Base-by-base conservation (phyloP, 768 basidiomycete genomes). In the Suillus clintonianus region DNA sequence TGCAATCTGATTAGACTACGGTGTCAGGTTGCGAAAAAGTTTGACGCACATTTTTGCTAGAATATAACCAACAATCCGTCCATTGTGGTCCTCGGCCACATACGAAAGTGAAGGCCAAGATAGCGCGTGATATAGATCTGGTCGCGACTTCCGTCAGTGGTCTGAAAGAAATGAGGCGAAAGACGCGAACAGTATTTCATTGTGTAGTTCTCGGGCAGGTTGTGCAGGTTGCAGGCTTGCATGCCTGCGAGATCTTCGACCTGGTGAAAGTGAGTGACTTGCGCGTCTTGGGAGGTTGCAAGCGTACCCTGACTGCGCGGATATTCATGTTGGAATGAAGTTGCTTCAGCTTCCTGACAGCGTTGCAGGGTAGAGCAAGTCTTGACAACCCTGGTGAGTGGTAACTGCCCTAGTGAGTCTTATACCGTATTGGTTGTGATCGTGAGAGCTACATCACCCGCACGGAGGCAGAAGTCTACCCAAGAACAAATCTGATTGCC, bases 41-140 rank as follows among this genome's bases (percentile, higher is more conserved):
- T 5, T 47, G 30, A 79, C 86, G 53, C 65, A 97, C 95, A 97
- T 97, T 77, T 96, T 96, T 2, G 92, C 94, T n/a, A 98, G 79
- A 41, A 97, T 95, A 74, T 98, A 98, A 36, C 95, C 95, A 2
- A 98, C 94, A 61, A 98, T 89, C 62, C 91, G 83, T 1, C 95
- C 95, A 70, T 92, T 89, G 70, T 87, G 84, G 68, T 96, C 94
- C 71, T 95, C 94, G 0, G 95, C 95, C 7, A 98, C 94, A 69
- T 91, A 97, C 9, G 94, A 96, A 22, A 97, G 83, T 65, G 94
- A 89, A 0, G 95, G 95, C 95, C 95, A 98, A 7, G 93, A 94
- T 78, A 95, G 81, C 9, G 86, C 83, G 71, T 96, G 95, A 74
- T 94, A 96, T 56, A 96, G 85, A 81, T 95, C 95, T 96, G 68